Evolutionary conservation across 2,329 filamentous ascomycete genomes (phyloP), one percentile per base, ranked within the genome.

Genomic region (Elsinoe ampelina): DNA sequence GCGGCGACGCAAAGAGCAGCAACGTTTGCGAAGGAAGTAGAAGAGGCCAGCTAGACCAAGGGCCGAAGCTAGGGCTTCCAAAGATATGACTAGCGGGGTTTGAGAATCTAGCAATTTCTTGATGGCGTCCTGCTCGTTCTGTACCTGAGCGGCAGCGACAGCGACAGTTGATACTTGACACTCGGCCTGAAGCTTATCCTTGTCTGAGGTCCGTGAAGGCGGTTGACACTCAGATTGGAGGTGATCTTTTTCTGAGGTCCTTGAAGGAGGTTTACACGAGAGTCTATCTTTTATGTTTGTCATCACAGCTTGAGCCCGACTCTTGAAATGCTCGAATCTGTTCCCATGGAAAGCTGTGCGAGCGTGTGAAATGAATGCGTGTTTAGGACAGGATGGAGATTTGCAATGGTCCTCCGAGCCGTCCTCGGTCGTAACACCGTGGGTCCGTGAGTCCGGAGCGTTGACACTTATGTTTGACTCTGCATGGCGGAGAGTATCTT

Each of bases 1-100:
- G 58, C 75, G 74, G 30, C 72, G 74, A 32, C 77, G 74, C 20
- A 74, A 71, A 54, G 75, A 75, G 61, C 75, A 73, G 59, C 73
- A 80, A 60, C 75, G 75, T 57, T 73, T 69, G 20, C 71, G 72
- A 56, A 78, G 70, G 41, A 75, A 68, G 4, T 70, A 66, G 61
- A 76, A 68, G 1, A 77, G 61, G 35, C 72, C 72, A 34, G 70
- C 68, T 22, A 77, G 72, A 55, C 76, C 73, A 17, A 77, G 64
- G 5, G 75, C 59, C 30, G 71, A 66, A 2, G 75, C 64, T 11
- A 80, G 67, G n/a, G 73, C 66, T 39, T 75, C 68, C 2, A 78
- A 64, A 2, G 71, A 71, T 13, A 73, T 66, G 8, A 74, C 61
- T 48, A 74, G 32, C 65, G 64, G 63, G 51, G 63, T 65, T 19